Percentiles rank a stretch among this genome's conserved stretches.
phyloP scores from a whole-genome alignment of 2,329 filamentous ascomycete genomes.

The Penicillium sp. region DNA sequence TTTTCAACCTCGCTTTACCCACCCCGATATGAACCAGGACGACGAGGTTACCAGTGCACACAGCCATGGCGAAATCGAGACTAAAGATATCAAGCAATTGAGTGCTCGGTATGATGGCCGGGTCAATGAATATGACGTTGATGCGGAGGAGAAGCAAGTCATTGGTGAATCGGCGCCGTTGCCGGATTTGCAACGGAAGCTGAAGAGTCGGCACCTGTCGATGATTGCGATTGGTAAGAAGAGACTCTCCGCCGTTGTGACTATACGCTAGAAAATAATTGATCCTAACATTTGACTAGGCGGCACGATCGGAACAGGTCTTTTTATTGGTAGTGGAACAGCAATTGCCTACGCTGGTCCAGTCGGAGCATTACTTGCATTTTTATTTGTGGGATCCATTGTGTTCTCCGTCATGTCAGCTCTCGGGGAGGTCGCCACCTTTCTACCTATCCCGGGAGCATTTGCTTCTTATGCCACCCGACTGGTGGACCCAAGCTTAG shows the following conservation, averaged over 20 bases:
- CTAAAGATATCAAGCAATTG: not conserved
- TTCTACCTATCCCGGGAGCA: slow-evolving; percentile 10
- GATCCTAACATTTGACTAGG: not conserved
- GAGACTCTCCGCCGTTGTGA: too few relatives aligned
- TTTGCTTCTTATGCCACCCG: slow-evolving; percentile 14
- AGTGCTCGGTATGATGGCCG: not conserved
- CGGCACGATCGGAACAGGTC: slow-evolving; percentile 16
- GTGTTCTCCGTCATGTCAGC: slow-evolving; percentile 14
- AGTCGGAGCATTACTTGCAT: slow-evolving; percentile 10
- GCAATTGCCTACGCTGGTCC: slow-evolving; percentile 11
- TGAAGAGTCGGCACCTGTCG: slow-evolving; percentile 15
- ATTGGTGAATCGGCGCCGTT: not conserved
- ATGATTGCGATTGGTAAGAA: slow-evolving; percentile 10
- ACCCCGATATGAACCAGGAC: not conserved
- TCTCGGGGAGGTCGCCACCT: slow-evolving; percentile 15
- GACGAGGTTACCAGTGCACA: not conserved
- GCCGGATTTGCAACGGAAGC: slow-evolving; percentile 8
- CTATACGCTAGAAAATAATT: too few relatives aligned
- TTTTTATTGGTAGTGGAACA: slow-evolving; percentile 14
- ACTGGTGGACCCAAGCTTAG: slow-evolving; percentile 12
- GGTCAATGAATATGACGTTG: not conserved
- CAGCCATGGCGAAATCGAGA: not conserved
- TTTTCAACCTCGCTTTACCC: not conserved
- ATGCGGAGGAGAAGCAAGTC: not conserved
- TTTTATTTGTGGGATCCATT: slow-evolving; percentile 12